Percentiles rank a stretch among this genome's conserved stretches.
Evolutionary conservation across 2,329 filamentous ascomycete species (phyloP).

Genomic region (Rutstroemia sp.): DNA sequence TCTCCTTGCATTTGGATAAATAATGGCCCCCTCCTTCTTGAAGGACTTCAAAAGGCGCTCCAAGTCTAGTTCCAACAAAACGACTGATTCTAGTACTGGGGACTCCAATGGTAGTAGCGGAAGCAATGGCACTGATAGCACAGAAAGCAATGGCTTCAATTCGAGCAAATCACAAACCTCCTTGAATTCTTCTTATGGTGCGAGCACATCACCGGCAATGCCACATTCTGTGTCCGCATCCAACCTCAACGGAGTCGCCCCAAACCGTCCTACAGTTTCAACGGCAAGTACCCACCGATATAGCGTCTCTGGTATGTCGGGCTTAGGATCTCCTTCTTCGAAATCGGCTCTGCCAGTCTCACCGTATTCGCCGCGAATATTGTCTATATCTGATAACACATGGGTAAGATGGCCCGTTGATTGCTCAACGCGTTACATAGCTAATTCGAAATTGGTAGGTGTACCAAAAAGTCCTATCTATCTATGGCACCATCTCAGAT

Average conservation of each 20-base stretch:
- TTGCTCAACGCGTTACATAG: neutral
- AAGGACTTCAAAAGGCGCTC: slow-evolving; percentile 72
- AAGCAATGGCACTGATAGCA: slow-evolving; percentile 33
- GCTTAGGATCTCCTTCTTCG: slow-evolving; percentile 47
- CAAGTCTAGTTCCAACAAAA: slow-evolving; percentile 63
- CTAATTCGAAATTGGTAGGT: slow-evolving; percentile 47
- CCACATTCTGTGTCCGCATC: slow-evolving; percentile 46
- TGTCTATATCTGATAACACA: slow-evolving; percentile 72
- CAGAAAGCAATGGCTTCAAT: slow-evolving; percentile 46
- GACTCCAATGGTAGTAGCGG: slow-evolving; percentile 4
- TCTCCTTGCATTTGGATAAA: slow-evolving; percentile 2
- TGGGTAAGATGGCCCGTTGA: slow-evolving; percentile 51
- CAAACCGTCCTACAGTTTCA: slow-evolving; percentile 38
- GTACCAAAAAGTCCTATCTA: slow-evolving; percentile 80
- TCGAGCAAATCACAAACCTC: slow-evolving; percentile 57
- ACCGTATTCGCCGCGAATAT: slow-evolving; percentile 71
- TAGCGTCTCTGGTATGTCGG: slow-evolving; percentile 58
- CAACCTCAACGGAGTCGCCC: slow-evolving; percentile 52
- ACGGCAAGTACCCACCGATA: slow-evolving; percentile 41
- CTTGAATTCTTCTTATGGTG: slow-evolving; percentile 39
- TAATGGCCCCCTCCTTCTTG: slow-evolving; percentile 60
- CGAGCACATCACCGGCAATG: slow-evolving; percentile 41
- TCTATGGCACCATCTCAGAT: slow-evolving; percentile 77
- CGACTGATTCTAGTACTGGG: slow-evolving; percentile 42
- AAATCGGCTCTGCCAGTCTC: slow-evolving; percentile 58